Base-by-base conservation (phyloP, 2,329 filamentous ascomycete genomes). In the Penicillium sp. region DNA sequence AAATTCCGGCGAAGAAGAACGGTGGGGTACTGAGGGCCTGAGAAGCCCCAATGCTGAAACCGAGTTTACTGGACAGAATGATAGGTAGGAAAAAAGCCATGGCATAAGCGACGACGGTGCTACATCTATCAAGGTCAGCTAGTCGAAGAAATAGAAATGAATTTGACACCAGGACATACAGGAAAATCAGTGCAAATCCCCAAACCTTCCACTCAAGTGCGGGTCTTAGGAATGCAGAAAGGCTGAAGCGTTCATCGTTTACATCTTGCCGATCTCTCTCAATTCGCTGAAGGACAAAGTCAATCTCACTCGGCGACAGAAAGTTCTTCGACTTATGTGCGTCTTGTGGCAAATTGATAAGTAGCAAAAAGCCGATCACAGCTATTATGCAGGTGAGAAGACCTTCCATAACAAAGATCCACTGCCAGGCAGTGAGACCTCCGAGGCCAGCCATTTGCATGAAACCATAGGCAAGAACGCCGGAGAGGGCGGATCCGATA, bases 31-130 rank as follows among this genome's bases (percentile, higher is more conserved):
- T 80, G 5, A 92, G 82, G 65, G 87, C 90, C 70, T 91, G 88
- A 0, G 87, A 77, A 41, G 76, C 76, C 12, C 79, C 85, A 9
- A 85, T 76, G 39, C 70, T 75, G 75, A 89, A 91, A 12, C 83
- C 81, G 76, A 92, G 82, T 26, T 79, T 79, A 23, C 71, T 57
- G 10, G 66, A 64, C 6, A 95, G 82, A 62, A 94, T 89, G 63
- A 92, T 83, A 10, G 90, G 89, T 3, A 92, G 73, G 65, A 92
- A 92, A 69, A 88, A 93, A 1, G 88, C 87, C 6, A 94, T 80
- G 0, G 89, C 84, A 67, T 94, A 93, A 3, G 82, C 81, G 50
- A 89, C 81, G n/a, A 88, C 89, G 1, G 89, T 91, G 2, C n/a
- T n/a, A n/a, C n/a, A n/a, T n/a, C n/a, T n/a, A n/a, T n/a, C n/a